Evolutionary conservation across 2,329 filamentous ascomycete genomes (phyloP), one percentile per base, ranked within the genome.

Genomic region (Calonectria pauciramosa): DNA sequence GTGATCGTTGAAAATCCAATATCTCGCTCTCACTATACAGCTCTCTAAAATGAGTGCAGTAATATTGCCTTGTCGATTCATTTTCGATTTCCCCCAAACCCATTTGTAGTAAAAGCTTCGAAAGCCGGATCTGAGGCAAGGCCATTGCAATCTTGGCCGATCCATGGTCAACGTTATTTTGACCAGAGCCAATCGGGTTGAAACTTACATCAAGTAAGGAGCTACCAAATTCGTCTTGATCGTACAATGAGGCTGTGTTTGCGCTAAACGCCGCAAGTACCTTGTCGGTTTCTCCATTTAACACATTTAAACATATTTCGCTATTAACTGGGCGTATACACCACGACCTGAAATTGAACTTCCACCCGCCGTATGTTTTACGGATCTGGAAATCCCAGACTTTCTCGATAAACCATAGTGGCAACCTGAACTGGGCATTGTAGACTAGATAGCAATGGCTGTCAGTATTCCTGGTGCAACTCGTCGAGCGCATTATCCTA

Each of bases 241-340:
- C 78, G 26, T 72, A 70, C 1, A 76, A 34, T 0, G 72, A 78
- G 0, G 71, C 78, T 10, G 74, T 30, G 3, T 69, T 72, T 1
- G 0, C 49, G 0, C 1, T n/a, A 0, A 78, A 20, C 14, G 34
- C 20, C 0, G 38, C 8, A 0, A 76, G 0, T 0, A 75, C 28
- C 0, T 20, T 1, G 0, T 65, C 30, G 1, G 20, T 32, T 0
- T 8, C 0, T 0, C 76, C 76, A 0, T 0, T 0, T 0, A 0
- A 0, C 0, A 44, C 10, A 0, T 60, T 28, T 0, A 0, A 0
- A 6, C 78, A 70, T 11, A 79, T 38, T 0, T 26, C 0, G 4
- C 36, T 14, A 8, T 13, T 0, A 0, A 0, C 0, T 0, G 68
- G 66, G 0, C 74, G 72, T 20, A n/a, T 32, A 16, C 49, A 75